Evolutionary conservation across 768 basidiomycete species (phyloP), one percentile per base, ranked within the genome.

Genomic region (Rhodotorula taiwanensis): DNA sequence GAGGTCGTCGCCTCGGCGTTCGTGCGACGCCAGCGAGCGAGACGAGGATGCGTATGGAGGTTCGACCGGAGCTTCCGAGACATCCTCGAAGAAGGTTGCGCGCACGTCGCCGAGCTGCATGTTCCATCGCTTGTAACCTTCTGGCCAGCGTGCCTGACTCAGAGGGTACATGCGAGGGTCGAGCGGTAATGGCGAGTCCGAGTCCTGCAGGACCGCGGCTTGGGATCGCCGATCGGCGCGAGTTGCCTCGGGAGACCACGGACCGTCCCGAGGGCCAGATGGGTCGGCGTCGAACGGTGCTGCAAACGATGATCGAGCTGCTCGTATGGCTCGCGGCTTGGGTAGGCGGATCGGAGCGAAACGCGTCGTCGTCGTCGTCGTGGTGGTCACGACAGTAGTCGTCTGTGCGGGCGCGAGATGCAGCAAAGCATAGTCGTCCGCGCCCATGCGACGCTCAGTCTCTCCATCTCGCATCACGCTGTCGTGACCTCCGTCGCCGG

Each of bases 341-440:
- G 69, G 64, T 25, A 70, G 57, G 25, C 55, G 57, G 51, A 71
- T 48, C 10, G 70, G 70, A 6, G 70, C 70, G 43, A 68, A 71
- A 47, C 60, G 50, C 25, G 67, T 62, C 11, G 57, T 68, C 11
- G 59, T 52, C 27, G 48, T 45, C 9, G 66, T 68, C 4, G 70
- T 71, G 14, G 67, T 71, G 7, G 70, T 68, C 0, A 57, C 55
- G 23, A 62, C 58, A 0, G 54, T 66, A 10, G 60, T 62, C 1
- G 61, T 67, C 3, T 52, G 58, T 8, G 66, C 67, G 27, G 70
- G 70, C 2, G 30, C 39, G 39, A 71, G 49, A 27, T 42, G 51
- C 18, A 70, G 25, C 20, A 62, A 42, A 5, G 70, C 63, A 42
- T 56, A 70, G 30, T 55, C 65, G 33, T 49, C 50, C 0, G 28